Evolutionary conservation across 2,329 filamentous ascomycete genomes (phyloP), one percentile per base, ranked within the genome.

Genomic region (Hyphodiscus sp.): DNA sequence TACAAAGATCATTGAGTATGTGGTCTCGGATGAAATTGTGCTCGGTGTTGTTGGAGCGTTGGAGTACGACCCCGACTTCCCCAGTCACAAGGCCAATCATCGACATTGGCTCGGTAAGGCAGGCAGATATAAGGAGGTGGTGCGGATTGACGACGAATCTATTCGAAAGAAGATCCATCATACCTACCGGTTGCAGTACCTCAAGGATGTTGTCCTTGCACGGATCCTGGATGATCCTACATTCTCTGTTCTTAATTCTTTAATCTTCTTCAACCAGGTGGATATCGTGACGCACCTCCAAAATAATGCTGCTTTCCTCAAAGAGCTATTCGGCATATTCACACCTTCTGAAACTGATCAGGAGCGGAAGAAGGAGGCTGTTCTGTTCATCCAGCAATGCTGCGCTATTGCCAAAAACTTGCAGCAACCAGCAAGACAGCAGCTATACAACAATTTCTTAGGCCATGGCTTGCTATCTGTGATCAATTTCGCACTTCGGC

Each of bases 261-360:
- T 97, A 63, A 99, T 99, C 62, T 99, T 96, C 75, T 99, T 95
- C 78, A 94, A 97, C 73, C 94, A 99, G 73, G 91, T 97, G 63
- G 94, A 97, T 67, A 96, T 99, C 67, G 87, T 99, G 48, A 89
- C 92, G 66, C 89, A 97, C 71, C 78, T 99, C n/a, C 91, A 96
- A 70, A 79, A 78, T 23, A 96, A 96, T 64, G 76, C 76, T 0
- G 72, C 73, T 1, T 96, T 96, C 65, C 74, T 97, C 26, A 85
- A 83, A 61, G 89, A 96, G 58, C 78, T 97, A 3, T 99, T 97
- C 68, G 80, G 81, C 51, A 90, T 97, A 58, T 96, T 97, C 66
- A 81, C 78, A 19, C 74, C 82, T 0, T 76, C 83, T 20, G 81
- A 83, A 55, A 72, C 74, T 50, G 83, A 88, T 48, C 74, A 80